A percentile compares a stretch with the other conserved stretches of the same genome.
phyloP scores from a whole-genome alignment of 129 eudicot genomes.

The Flaveria bidentis region DNA sequence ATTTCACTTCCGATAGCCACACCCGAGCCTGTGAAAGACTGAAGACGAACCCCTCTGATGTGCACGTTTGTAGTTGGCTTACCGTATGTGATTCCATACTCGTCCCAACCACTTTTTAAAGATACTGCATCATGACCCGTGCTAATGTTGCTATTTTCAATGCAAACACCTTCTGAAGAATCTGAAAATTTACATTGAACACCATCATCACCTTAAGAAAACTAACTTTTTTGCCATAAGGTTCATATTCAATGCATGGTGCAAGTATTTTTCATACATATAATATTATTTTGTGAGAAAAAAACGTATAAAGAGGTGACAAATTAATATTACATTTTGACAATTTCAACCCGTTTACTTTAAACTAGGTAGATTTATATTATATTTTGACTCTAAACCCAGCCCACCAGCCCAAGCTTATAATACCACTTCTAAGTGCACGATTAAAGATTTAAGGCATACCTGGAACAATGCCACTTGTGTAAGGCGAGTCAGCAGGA shows the following conservation, averaged over 20 bases:
- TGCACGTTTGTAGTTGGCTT: slow-evolving; percentile 66
- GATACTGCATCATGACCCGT: slow-evolving; percentile 73
- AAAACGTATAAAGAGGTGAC: background rate
- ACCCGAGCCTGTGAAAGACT: slow-evolving; percentile 64
- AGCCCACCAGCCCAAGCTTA: background rate
- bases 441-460: background rate
- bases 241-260: no score
- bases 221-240: no score
- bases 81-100: slow-evolving; percentile 64
- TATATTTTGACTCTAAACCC: background rate
- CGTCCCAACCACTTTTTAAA: slow-evolving; percentile 97
- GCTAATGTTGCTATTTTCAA: slow-evolving; percentile 83
- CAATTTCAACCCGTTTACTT: background rate
- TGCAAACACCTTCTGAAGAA: slow-evolving; percentile 78
- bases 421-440: background rate
- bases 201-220: background rate
- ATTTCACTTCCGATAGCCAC: slow-evolving; percentile 81
- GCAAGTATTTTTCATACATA: no score
- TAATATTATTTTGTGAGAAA: background rate
- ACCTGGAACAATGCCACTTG: slow-evolving; percentile 92
- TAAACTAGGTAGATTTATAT: background rate
- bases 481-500: slow-evolving; percentile 72
- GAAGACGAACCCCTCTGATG: slow-evolving; percentile 48
- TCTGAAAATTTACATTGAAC: slow-evolving; percentile 45
- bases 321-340: background rate